These are phyloP conservation scores for Colletotrichum acutatum DNA, from an alignment of 2,329 filamentous ascomycete genomes.

Conservation along the genomic window DNA sequence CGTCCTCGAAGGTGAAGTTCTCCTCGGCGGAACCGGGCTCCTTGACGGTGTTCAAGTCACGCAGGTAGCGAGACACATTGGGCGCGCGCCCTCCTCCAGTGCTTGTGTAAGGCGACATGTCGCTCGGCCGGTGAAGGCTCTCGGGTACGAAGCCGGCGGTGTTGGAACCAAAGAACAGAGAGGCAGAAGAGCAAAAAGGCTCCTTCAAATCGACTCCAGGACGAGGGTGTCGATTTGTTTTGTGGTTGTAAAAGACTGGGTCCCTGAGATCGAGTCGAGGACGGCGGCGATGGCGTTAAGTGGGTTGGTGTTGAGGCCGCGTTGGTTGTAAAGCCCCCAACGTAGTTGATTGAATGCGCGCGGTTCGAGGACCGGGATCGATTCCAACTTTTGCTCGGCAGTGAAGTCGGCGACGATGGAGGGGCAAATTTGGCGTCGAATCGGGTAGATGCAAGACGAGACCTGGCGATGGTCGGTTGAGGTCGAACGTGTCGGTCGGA, in stretches of 20 bases:
- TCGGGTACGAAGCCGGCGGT: background rate
- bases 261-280: constrained; percentile 3
- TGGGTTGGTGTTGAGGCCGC: constrained; percentile 21
- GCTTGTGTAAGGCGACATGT: constrained; percentile 72
- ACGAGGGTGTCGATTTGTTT: constrained; percentile 30
- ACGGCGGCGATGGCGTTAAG: constrained; percentile 26
- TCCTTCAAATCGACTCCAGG: constrained; percentile 12
- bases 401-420: constrained; percentile 10
- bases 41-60: constrained; percentile 82
- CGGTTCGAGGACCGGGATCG: constrained; percentile 7
- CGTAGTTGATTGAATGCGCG: constrained; percentile 9
- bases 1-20: constrained; percentile 73
- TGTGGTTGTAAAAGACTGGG: constrained; percentile 23
- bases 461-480: background rate
- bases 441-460: background rate
- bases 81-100: constrained; percentile 78
- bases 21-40: constrained; percentile 67
- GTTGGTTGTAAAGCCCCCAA: constrained; percentile 5
- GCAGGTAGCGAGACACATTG: constrained; percentile 91
- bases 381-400: constrained; percentile 20
- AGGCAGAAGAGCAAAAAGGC: constrained; percentile 12
- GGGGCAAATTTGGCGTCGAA: constrained; percentile 6
- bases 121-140: constrained; percentile 24
- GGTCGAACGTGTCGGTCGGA: background rate
- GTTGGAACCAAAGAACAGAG: background rate